These are phyloP conservation scores for Fusarium sp. DNA, from an alignment of 2,329 filamentous ascomycete species.

Conservation along the genomic window DNA sequence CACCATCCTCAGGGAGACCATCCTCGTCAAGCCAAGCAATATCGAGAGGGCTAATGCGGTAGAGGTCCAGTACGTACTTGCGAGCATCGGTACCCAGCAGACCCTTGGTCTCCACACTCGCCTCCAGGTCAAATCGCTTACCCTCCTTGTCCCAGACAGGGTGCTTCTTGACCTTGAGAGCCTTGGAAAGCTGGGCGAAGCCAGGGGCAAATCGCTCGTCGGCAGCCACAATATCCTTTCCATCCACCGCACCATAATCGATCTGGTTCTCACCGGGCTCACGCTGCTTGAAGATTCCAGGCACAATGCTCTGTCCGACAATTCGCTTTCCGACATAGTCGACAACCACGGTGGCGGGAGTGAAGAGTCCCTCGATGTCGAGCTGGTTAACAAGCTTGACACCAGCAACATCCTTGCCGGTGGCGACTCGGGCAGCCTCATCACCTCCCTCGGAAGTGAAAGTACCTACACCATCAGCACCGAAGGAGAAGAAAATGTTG, in stretches of 20 bases:
- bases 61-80: slow-evolving; percentile 97
- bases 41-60: slow-evolving; percentile 93
- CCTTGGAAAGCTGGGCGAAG: slow-evolving; percentile 91
- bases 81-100: slow-evolving; percentile 95
- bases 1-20: slow-evolving; percentile 56
- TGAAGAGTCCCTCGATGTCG: slow-evolving; percentile 94
- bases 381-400: slow-evolving; percentile 97
- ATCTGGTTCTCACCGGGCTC: slow-evolving; percentile 99
- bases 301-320: slow-evolving; percentile 97
- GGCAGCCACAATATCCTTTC: slow-evolving; percentile 92
- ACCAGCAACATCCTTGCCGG: slow-evolving; percentile 94
- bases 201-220: slow-evolving; percentile 86
- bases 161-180: slow-evolving; percentile 92
- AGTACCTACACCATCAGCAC: slow-evolving; percentile 95
- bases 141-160: slow-evolving; percentile 98
- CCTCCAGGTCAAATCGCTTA: slow-evolving; percentile 90
- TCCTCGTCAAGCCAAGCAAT: slow-evolving; percentile 89
- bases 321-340: slow-evolving; percentile 98
- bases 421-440: slow-evolving; percentile 94
- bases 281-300: slow-evolving; percentile 98
- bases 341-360: slow-evolving; percentile 93
- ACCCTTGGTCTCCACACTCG: slow-evolving; percentile 97
- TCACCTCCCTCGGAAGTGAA: slow-evolving; percentile 97
- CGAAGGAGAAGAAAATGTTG: slow-evolving; percentile 99
- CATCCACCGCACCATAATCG: slow-evolving; percentile 97